A percentile compares a stretch with the other conserved stretches of the same genome.
phyloP scores from a whole-genome alignment of 768 basidiomycete species.

The Suillus hirtellus region DNA sequence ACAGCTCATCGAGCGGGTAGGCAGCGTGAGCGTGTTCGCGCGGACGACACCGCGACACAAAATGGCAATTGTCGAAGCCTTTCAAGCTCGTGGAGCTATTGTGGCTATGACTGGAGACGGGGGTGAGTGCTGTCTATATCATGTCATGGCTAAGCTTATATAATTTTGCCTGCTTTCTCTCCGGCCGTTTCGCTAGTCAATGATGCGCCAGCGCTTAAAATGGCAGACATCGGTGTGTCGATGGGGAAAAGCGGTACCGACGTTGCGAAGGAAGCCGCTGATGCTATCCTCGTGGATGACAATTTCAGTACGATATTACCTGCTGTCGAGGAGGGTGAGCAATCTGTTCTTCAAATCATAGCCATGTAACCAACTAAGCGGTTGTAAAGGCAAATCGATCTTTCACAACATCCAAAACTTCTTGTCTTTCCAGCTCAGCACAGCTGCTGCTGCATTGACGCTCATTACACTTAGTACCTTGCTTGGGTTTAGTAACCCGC shows the following conservation, averaged over 20 bases:
- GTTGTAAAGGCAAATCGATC: slow-evolving; percentile 80
- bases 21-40: slow-evolving; percentile 85
- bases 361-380: slow-evolving; percentile 3
- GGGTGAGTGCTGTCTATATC: slow-evolving; percentile 47
- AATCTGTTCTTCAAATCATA: background rate
- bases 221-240: slow-evolving; percentile 96
- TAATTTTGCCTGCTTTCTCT: background rate
- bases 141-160: background rate
- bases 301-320: slow-evolving; percentile 94
- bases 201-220: slow-evolving; percentile 94
- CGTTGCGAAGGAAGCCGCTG: slow-evolving; percentile 97
- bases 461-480: slow-evolving; percentile 93
- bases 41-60: slow-evolving; percentile 96
- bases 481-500: slow-evolving; percentile 85
- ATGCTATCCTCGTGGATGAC: slow-evolving; percentile 96
- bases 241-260: slow-evolving; percentile 99
- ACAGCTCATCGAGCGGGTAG: slow-evolving; percentile 83
- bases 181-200: slow-evolving; percentile 56
- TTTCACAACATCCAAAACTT: slow-evolving; percentile 99
- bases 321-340: slow-evolving; percentile 87
- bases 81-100: slow-evolving; percentile 84
- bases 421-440: slow-evolving; percentile 94
- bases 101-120: slow-evolving; percentile 99
- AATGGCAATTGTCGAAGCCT: slow-evolving; percentile 95
- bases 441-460: slow-evolving; percentile 94